Percentiles rank a stretch among this genome's conserved stretches.
phyloP scores from a whole-genome alignment of 768 basidiomycete genomes.

The Tylopilus subfusipes region DNA sequence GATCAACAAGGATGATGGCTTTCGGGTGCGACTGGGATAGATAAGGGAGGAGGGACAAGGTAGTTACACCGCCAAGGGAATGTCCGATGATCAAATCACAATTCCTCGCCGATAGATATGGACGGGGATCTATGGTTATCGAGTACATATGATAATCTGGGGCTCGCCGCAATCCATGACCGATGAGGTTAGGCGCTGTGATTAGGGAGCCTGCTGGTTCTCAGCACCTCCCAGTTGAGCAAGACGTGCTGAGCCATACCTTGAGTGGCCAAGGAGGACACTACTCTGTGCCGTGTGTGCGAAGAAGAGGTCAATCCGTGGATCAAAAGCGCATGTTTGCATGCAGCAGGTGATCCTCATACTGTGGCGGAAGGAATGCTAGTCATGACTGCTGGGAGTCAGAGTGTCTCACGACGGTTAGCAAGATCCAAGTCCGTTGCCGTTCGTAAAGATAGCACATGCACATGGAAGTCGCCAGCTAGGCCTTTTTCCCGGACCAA shows the following conservation, averaged over 20 bases:
- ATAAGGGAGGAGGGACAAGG: slow-evolving; percentile 11
- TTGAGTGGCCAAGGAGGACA: slow-evolving; percentile 9
- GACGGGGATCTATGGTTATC: slow-evolving; percentile 12
- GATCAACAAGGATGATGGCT: no score
- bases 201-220: slow-evolving; percentile 15
- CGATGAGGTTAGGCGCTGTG: slow-evolving; percentile 17
- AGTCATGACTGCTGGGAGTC: slow-evolving; percentile 3
- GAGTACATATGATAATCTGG: neutral
- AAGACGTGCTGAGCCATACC: slow-evolving; percentile 1
- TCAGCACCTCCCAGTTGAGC: neutral
- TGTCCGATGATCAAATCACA: slow-evolving; percentile 20
- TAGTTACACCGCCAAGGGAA: slow-evolving; percentile 15
- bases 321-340: slow-evolving; percentile 1
- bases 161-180: no score
- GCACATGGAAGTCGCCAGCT: no score
- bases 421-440: neutral
- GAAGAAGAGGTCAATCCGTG: slow-evolving; percentile 13
- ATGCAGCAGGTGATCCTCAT: slow-evolving; percentile 17
- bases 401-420: neutral
- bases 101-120: slow-evolving; percentile 5
- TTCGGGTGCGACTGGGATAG: no score
- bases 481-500: no score
- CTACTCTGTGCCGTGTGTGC: slow-evolving; percentile 14
- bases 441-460: no score
- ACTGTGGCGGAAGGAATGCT: slow-evolving; percentile 5